Percentiles rank a stretch among this genome's conserved stretches.
phyloP scores from a whole-genome alignment of 495 filamentous ascomycete genomes.

The Pyrenula massariospora region DNA sequence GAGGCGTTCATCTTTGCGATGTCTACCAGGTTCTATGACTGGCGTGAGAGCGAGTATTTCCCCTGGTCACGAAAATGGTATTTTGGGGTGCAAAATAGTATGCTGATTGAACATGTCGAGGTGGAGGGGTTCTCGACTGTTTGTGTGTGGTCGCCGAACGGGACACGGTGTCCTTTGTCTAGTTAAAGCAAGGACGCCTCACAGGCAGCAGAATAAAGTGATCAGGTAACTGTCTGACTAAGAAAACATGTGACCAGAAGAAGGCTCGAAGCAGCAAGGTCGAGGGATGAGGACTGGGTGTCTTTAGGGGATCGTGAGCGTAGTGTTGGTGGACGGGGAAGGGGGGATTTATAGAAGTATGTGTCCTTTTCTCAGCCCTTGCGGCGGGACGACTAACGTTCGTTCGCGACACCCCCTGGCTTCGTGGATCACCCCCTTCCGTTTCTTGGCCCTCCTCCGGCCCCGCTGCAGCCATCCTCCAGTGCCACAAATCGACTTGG shows the following conservation, averaged over 20 bases:
- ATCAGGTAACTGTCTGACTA: background rate
- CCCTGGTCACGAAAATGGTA: background rate
- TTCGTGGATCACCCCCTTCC: background rate
- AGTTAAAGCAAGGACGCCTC: background rate
- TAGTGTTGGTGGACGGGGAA: background rate
- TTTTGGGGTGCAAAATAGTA: background rate
- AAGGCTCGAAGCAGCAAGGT: background rate
- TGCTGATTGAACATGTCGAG: background rate
- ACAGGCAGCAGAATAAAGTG: background rate
- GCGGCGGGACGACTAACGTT: too few species aligned
- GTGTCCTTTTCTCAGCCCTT: background rate
- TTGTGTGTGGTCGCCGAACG: background rate
- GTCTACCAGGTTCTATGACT: background rate
- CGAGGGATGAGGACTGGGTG: background rate
- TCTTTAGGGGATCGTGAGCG: too few species aligned
- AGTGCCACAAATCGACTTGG: too few species aligned
- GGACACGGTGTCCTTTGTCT: background rate
- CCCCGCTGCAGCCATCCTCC: background rate
- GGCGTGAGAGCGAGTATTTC: background rate
- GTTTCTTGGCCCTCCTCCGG: background rate
- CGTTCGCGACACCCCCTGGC: background rate
- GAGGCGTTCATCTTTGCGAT: background rate
- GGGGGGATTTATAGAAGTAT: background rate
- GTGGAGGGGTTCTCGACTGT: background rate
- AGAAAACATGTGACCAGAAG: background rate